Conservation (phyloP, 495 filamentous ascomycete species). For the Aspergillus sclerotiicarbonarius region DNA sequence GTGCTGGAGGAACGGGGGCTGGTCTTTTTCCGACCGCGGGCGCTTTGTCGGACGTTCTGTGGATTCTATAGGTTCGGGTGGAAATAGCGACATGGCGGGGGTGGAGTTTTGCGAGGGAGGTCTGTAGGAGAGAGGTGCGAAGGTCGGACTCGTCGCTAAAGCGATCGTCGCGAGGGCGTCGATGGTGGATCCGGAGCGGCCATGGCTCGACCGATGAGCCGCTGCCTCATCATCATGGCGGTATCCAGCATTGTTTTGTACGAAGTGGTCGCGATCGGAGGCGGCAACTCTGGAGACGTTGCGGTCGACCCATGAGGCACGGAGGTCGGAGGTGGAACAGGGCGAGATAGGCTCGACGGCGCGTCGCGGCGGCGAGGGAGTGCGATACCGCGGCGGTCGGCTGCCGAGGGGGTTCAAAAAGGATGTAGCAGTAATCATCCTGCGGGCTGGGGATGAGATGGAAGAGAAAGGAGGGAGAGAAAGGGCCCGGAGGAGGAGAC, state of each 20-base stretch:
- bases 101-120: conserved; percentile 32
- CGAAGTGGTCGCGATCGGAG: conserved; percentile 29
- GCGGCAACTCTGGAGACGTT: conserved; percentile 24
- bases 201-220: conserved; percentile 42
- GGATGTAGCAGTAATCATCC: conserved; percentile 47
- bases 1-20: conserved; percentile 43
- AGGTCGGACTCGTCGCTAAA: conserved; percentile 49
- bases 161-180: conserved; percentile 56
- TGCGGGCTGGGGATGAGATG: conserved; percentile 18
- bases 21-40: conserved; percentile 55
- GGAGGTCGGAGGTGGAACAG: conserved; percentile 32
- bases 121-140: conserved; percentile 36
- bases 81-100: conserved; percentile 33
- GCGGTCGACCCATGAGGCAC: conserved; percentile 35
- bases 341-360: conserved; percentile 54
- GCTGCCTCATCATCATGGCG: conserved; percentile 20
- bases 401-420: conserved; percentile 40
- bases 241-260: conserved; percentile 22
- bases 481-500: conserved; percentile 26
- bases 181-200: conserved; percentile 49
- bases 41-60: conserved; percentile 59
- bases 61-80: conserved; percentile 26
- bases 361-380: conserved; percentile 54
- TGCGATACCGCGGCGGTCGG: conserved; percentile 51
- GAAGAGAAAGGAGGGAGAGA: conserved; percentile 12